Base-by-base conservation (phyloP, 73 alveolate species). In the Paramecium octaurelia region DNA sequence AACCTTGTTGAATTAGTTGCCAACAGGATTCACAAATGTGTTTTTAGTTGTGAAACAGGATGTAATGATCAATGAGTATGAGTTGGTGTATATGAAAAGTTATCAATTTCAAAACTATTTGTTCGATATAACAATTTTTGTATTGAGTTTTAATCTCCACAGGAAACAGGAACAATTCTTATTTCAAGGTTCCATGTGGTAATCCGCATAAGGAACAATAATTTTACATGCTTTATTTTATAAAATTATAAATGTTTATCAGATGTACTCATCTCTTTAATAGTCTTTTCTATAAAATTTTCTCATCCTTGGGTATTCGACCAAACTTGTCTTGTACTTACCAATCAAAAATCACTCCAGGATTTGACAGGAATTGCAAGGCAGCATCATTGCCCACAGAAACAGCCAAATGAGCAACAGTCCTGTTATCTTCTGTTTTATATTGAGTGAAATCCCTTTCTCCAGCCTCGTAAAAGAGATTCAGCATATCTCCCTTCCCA, bases 361-460 rank as follows among this genome's bases (percentile, higher is more conserved):
- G 69, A n/a, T 71, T 70, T 11, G 59, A 58, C n/a, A 89, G 46
- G 18, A 89, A 89, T 89, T 83, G 58, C 12, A 89, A 24, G 7
- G 58, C 88, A n/a, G 27, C 85, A 7, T 46, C 75, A 46, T 89
- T 46, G 16, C 91, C 71, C 14, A 42, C 31, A 71, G 94, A 70
- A 1, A 83, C 92, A 35, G 94, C 94, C 35, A 89, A 36, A 89
- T 89, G 94, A 11, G 89, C 94, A 20, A 89, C 40, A 27, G 80
- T 89, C 11, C 94, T 68, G 48, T 83, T 83, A 29, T 89, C 94
- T 29, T 23, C 77, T 4, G 94, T 89, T 31, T 34, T 40, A 73
- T 27, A 89, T 70, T 20, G 24, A 20, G 69, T 44, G 34, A 59
- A 89, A 46, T 89, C 94, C 46, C 60, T 44, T 12, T 58, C 54